Percentiles rank a stretch among this genome's conserved stretches.
Conservation (phyloP, 805 yeast genomes). For the Candida lessepsii region DNA sequence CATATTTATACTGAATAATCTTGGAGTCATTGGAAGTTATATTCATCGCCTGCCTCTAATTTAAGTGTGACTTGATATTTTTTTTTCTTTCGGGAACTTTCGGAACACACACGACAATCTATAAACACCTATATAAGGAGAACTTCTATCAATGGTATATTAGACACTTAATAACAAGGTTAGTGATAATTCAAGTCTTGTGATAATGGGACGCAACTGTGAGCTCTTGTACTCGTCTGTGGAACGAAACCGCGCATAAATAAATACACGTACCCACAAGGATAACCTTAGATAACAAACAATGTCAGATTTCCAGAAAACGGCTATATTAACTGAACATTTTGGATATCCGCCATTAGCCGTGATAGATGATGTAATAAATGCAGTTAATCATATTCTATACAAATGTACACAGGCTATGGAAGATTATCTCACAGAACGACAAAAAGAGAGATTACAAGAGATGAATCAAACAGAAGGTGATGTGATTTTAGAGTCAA, state of each 20-base stretch:
- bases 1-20: slow-evolving; percentile 57
- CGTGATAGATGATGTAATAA: slow-evolving; percentile 81
- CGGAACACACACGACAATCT: too few species aligned
- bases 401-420: slow-evolving; percentile 78
- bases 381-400: slow-evolving; percentile 81
- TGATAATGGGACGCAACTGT: too few species aligned
- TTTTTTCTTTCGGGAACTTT: too few species aligned
- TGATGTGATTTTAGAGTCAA: slow-evolving; percentile 15
- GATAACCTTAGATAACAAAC: not conserved
- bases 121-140: too few species aligned
- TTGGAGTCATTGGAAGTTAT: slow-evolving; percentile 50
- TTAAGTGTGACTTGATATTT: too few species aligned
- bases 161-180: too few species aligned
- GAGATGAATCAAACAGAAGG: slow-evolving; percentile 13
- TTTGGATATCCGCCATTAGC: slow-evolving; percentile 82
- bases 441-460: slow-evolving; percentile 23
- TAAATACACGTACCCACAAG: not conserved
- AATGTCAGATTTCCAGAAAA: slow-evolving; percentile 7
- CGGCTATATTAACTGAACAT: slow-evolving; percentile 70
- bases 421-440: slow-evolving; percentile 56
- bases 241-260: not conserved
- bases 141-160: too few species aligned
- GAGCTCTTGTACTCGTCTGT: not conserved
- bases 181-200: too few species aligned
- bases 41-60: too few species aligned